Base-by-base conservation (phyloP, 495 filamentous ascomycete genomes). In the Daldinia grandis region DNA sequence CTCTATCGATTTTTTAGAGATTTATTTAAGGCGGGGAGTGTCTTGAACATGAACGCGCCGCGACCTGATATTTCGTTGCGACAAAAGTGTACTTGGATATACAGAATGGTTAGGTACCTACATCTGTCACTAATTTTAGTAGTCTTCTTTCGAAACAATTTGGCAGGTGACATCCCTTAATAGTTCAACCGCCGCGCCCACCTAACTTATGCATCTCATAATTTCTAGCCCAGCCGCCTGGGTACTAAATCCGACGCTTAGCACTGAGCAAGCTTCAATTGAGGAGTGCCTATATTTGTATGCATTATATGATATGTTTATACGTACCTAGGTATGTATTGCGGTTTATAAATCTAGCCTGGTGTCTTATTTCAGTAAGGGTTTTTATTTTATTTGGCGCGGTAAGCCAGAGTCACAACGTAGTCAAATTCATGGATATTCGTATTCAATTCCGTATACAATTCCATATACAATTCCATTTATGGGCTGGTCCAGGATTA, bases 381-480 rank as follows among this genome's bases (percentile, higher is more conserved):
- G 25, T 51, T 40, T 51, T 25, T 28, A 12, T 25, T 12, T 37
- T 56, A 28, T 30, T 66, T 66, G 40, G 69, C 58, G 58, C 63
- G 63, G 56, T 37, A 54, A 17, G 15, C 6, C 15, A 55, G 37
- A 42, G 49, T 49, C 65, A 33, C 21, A 60, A 50, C n/a, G n/a
- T 64, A 51, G 40, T 69, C 47, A 47, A 58, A 35, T 62, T 31
- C 19, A 17, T 61, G 25, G 31, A 54, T 55, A 19, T 58, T 72
- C 69, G 69, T 72, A 72, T 72, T 68, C 59, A 14, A 35, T 1
- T n/a, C n/a, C n/a, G n/a, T n/a, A n/a, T n/a, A n/a, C 49, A 27
- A 53, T 53, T 25, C n/a, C n/a, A n/a, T 35, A 19, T 4, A 56
- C 53, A 58, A 66, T 73, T 69, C 70, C 49, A 33, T 64, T 61